Conservation (phyloP, 352 stramenopile species). For the Aphanomyces astaci region DNA sequence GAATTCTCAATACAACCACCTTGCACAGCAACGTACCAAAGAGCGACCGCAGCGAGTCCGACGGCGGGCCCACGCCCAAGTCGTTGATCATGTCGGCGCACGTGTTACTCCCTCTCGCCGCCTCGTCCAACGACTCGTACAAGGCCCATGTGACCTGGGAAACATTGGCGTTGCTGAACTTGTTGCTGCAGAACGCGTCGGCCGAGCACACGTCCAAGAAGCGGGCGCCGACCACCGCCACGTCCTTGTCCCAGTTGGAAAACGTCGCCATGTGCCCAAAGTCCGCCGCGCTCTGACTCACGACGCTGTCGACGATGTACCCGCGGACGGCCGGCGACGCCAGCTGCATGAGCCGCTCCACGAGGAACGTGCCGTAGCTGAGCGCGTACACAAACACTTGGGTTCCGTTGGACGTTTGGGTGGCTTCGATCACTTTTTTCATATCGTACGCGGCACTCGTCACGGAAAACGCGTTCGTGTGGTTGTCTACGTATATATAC, state of each 20-base stretch:
- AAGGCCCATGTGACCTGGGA: conserved; percentile 12
- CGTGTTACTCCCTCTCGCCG: conserved; percentile 30
- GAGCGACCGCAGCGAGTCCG: conserved; percentile 37
- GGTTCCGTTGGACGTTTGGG: conserved; percentile 32
- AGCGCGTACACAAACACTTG: conserved; percentile 56
- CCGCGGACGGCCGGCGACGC: conserved; percentile 38
- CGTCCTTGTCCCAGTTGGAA: conserved; percentile 23
- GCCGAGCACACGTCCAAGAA: conserved; percentile 44
- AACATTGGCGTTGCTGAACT: conserved; percentile 23
- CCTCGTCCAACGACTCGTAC: conserved; percentile 21
- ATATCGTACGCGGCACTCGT: conserved; percentile 55
- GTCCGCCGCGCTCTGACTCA: conserved; percentile 24
- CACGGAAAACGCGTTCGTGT: conserved; percentile 43
- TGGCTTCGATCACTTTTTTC: conserved; percentile 40
- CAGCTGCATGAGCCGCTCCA: conserved; percentile 57
- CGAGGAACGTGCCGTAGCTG: conserved; percentile 55
- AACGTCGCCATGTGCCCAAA: conserved; percentile 28
- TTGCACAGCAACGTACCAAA: conserved; percentile 32
- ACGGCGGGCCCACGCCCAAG: conserved; percentile 33
- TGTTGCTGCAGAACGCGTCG: conserved; percentile 32
- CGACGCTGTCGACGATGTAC: conserved; percentile 51
- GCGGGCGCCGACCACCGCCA: conserved; percentile 32
- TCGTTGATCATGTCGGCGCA: conserved; percentile 33
- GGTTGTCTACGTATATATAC: conserved; percentile 16
- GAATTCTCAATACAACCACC: too few relatives aligned